Evolutionary conservation across 2,329 filamentous ascomycete species (phyloP), one percentile per base, ranked within the genome.

Genomic region (Pseudocercospora pini-densiflorae): DNA sequence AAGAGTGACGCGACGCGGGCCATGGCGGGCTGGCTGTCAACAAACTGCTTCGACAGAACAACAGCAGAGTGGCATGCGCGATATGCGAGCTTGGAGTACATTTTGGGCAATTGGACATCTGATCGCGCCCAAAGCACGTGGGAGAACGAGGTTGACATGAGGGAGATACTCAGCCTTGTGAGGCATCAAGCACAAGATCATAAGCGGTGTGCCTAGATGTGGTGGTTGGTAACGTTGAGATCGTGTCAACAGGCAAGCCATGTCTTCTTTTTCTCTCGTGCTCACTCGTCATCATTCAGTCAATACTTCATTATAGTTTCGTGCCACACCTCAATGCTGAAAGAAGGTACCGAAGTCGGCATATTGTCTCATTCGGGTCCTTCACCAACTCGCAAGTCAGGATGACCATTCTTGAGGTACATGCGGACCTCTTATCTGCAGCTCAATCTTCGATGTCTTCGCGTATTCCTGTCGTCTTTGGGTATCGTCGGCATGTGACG

Each of bases 1-100:
- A 29, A 33, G 54, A 58, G 54, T 58, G 54, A 58, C 54, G 54
- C 54, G 54, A 58, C 16, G 29, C 29, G 27, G 31, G 54, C 8
- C 33, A 16, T 10, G 14, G 31, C 7, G 10, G 31, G 10, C 6
- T 8, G 6, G 29, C 7, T 33, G 31, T 14, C 31, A 33, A 12
- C 10, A 12, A 33, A 12, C 10, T 33, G 31, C 31, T 16, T 16
- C 33, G 33, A 36, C 33, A 36, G 33, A 36, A 16, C 33, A 36
- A 36, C 12, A 16, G 33, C 12, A 14, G 33, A 36, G 33, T 36
- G 33, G 16, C 33, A 36, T 36, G 33, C 33, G 33, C 33, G 33
- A 36, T 16, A 16, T 16, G 33, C 33, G 12, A 36, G 3, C 14
- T 36, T 36, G 33, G 33, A 36, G 33, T 36, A 36, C 33, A 36